A percentile compares a stretch with the other conserved stretches of the same genome.
Conservation (phyloP, 2,329 filamentous ascomycete genomes). For the Diaporthe nobilis region DNA sequence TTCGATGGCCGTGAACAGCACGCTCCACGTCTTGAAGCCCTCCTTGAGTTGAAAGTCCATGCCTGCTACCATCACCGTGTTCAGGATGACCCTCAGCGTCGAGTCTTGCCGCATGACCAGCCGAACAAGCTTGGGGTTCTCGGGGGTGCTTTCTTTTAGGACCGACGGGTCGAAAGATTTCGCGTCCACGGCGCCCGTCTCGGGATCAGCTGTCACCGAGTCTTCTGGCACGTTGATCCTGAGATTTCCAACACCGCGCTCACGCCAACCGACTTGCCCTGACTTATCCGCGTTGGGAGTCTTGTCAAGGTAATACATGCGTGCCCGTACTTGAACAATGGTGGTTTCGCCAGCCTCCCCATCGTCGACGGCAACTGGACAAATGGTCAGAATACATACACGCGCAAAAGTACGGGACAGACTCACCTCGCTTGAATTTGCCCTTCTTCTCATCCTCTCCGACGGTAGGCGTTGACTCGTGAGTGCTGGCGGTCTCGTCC, state of each 20-base stretch:
- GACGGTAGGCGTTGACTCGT: conserved; percentile 61
- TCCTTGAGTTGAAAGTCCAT: conserved; percentile 86
- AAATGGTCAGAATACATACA: conserved; percentile 13
- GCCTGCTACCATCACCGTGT: conserved; percentile 83
- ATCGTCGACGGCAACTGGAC: conserved; percentile 79
- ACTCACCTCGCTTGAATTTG: conserved; percentile 79
- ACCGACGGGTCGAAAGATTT: conserved; percentile 70
- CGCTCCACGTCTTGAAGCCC: conserved; percentile 77
- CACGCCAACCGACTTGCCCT: conserved; percentile 83
- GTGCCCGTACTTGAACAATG: conserved; percentile 81
- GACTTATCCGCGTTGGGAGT: conserved; percentile 37
- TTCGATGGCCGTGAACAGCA: conserved; percentile 77
- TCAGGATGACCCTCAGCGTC: conserved; percentile 87
- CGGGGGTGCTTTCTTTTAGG: conserved; percentile 58
- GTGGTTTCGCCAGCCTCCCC: conserved; percentile 89
- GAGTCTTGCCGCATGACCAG: conserved; percentile 94
- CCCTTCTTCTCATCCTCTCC: conserved; percentile 74
- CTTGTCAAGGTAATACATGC: conserved; percentile 85
- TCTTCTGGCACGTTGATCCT: conserved; percentile 83
- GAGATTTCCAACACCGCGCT: conserved; percentile 86
- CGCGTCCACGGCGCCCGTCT: conserved; percentile 63
- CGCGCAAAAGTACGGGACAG: not conserved
- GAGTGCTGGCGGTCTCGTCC: conserved; percentile 62
- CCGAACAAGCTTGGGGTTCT: conserved; percentile 68
- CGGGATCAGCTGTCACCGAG: conserved; percentile 67